Evolutionary conservation across 495 filamentous ascomycete genomes (phyloP).

Genomic region (Darksidea phi): DNA sequence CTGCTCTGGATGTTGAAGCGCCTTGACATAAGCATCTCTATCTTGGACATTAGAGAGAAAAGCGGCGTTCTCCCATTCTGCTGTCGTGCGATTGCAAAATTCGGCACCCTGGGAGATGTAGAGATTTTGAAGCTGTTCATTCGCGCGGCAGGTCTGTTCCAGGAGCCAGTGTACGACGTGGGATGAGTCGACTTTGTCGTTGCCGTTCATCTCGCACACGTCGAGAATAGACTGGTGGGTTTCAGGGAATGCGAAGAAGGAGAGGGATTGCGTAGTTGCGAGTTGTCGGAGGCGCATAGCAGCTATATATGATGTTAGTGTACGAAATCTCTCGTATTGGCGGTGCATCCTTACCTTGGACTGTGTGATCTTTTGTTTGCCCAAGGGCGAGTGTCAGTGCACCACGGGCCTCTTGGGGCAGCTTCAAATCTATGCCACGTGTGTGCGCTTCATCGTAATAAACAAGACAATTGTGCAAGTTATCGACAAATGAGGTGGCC

Average conservation of each 20-base stretch:
- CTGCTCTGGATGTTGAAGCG: slow-evolving; percentile 46
- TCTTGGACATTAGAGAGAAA: slow-evolving; percentile 41
- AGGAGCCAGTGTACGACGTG: slow-evolving; percentile 62
- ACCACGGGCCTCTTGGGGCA: slow-evolving; percentile 58
- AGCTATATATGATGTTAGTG: too few relatives aligned
- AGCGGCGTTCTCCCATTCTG: slow-evolving; percentile 35
- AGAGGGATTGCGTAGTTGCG: slow-evolving; percentile 20
- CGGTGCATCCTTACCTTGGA: too few relatives aligned
- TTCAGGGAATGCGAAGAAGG: slow-evolving; percentile 52
- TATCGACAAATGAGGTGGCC: slow-evolving; percentile 58
- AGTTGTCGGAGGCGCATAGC: slow-evolving; percentile 37
- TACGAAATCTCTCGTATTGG: too few relatives aligned
- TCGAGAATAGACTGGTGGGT: slow-evolving; percentile 47
- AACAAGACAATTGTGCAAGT: slow-evolving; percentile 63
- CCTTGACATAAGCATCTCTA: slow-evolving; percentile 43
- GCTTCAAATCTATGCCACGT: slow-evolving; percentile 65
- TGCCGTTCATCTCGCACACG: slow-evolving; percentile 5
- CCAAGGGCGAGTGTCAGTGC: slow-evolving; percentile 65
- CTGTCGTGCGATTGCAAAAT: slow-evolving; percentile 51
- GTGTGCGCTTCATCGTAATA: slow-evolving; percentile 75
- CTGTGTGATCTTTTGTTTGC: slow-evolving; percentile 65
- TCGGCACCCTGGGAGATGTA: slow-evolving; percentile 59
- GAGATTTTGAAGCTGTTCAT: slow-evolving; percentile 55
- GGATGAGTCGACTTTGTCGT: slow-evolving; percentile 44
- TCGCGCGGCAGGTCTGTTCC: slow-evolving; percentile 58